Percentiles rank a stretch among this genome's conserved stretches.
Evolutionary conservation across 345 rosid genomes (phyloP).

Genomic region (Salix arbutifolia): DNA sequence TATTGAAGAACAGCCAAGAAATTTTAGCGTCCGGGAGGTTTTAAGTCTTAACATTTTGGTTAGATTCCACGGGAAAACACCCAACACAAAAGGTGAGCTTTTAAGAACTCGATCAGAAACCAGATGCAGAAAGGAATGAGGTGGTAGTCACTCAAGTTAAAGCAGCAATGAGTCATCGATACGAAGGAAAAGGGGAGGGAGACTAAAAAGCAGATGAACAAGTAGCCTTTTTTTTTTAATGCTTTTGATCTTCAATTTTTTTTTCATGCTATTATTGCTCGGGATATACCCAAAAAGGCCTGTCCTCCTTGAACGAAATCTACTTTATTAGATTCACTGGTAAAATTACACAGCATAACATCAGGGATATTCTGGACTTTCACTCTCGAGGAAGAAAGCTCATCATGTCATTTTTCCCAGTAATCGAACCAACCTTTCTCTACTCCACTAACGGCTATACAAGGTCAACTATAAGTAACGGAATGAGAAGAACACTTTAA

Average conservation of each 20-base stretch:
- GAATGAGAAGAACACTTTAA: no score
- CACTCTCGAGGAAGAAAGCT: no score
- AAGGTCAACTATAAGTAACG: no score
- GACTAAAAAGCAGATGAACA: neutral
- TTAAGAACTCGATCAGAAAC: neutral
- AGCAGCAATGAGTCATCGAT: neutral
- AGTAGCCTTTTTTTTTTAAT: neutral
- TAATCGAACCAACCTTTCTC: no score
- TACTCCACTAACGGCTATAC: no score
- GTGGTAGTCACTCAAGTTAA: neutral
- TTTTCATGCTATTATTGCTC: neutral
- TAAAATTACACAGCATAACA: no score
- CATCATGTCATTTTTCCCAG: no score
- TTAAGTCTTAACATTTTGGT: neutral
- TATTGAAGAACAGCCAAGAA: no score
- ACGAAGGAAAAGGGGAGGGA: neutral
- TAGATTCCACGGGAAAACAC: neutral
- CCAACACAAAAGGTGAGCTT: neutral
- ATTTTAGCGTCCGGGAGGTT: neutral
- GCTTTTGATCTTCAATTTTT: slow-evolving; percentile 1
- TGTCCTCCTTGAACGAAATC: neutral
- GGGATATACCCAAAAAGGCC: slow-evolving; percentile 17
- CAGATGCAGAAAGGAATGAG: neutral
- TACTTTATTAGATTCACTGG: slow-evolving; percentile 13
- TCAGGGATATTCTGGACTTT: no score